Percentiles rank a stretch among this genome's conserved stretches.
Evolutionary conservation across 1,284 basidiomycete species (phyloP).

Genomic region (Heterobasidion annosum): DNA sequence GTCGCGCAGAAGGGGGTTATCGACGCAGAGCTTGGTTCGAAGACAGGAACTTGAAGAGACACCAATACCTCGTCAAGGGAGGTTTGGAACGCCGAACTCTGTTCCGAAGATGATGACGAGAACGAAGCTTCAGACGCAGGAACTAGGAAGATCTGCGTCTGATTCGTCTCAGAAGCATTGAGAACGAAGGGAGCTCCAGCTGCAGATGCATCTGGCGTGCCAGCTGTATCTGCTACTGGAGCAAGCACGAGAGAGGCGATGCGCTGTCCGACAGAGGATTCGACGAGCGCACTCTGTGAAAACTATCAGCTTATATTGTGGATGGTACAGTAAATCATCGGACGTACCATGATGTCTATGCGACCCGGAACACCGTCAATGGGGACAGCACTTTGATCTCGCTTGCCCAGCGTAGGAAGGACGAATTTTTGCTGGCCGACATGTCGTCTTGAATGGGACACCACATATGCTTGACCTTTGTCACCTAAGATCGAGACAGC

Average conservation of each 20-base stretch:
- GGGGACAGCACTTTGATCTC: slow-evolving; percentile 6
- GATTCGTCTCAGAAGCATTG: slow-evolving; percentile 44
- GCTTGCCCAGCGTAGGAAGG: slow-evolving; percentile 11
- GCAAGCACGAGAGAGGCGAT: slow-evolving; percentile 43
- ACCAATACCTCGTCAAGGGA: slow-evolving; percentile 19
- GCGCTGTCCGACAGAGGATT: slow-evolving; percentile 18
- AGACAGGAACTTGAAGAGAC: slow-evolving; percentile 35
- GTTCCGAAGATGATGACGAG: slow-evolving; percentile 5
- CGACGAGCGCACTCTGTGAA: slow-evolving; percentile 20
- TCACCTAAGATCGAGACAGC: slow-evolving; percentile 12
- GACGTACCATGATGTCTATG: slow-evolving; percentile 39
- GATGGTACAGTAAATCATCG: not conserved
- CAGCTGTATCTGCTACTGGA: slow-evolving; percentile 15
- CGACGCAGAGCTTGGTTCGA: slow-evolving; percentile 25
- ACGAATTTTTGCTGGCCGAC: slow-evolving; percentile 2
- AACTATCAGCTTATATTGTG: not conserved
- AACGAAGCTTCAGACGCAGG: slow-evolving; percentile 11
- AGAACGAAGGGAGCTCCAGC: slow-evolving; percentile 31
- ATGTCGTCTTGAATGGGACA: slow-evolving; percentile 7
- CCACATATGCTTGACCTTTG: slow-evolving; percentile 13
- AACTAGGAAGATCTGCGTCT: slow-evolving; percentile 43
- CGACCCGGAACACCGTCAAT: slow-evolving; percentile 27
- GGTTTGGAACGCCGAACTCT: not conserved
- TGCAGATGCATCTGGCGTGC: slow-evolving; percentile 12
- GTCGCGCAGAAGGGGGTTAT: slow-evolving; percentile 48